These are phyloP conservation scores for Coemansia sp. DNA, from an alignment of 192 early-diverging fungal genomes.

Conservation along the genomic window DNA sequence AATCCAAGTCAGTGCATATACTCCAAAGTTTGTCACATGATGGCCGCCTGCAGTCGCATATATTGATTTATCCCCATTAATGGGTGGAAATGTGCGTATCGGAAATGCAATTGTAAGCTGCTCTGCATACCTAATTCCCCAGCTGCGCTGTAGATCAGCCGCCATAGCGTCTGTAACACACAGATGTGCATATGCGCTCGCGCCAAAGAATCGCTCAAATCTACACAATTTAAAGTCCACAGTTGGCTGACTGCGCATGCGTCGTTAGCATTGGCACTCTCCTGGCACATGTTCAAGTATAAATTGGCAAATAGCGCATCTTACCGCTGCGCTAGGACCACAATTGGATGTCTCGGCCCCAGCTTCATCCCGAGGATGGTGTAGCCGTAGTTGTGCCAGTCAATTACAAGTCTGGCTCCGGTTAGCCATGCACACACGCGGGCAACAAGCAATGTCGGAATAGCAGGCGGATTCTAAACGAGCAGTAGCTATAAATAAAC, in stretches of 20 bases:
- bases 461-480: conserved; percentile 85
- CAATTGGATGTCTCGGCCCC: conserved; percentile 57
- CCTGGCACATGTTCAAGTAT: too few relatives aligned
- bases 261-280: neutral
- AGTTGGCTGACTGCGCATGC: neutral
- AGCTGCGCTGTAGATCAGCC: conserved; percentile 60
- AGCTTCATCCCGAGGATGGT: conserved; percentile 77
- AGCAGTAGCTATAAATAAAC: neutral
- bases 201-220: conserved; percentile 41
- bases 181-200: conserved; percentile 73
- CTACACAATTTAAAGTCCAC: conserved; percentile 17
- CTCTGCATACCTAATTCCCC: conserved; percentile 60
- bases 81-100: neutral
- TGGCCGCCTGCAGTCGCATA: conserved; percentile 10
- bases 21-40: neutral
- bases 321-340: conserved; percentile 32
- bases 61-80: conserved; percentile 9
- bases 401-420: conserved; percentile 77
- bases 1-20: neutral
- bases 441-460: conserved; percentile 84
- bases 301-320: neutral
- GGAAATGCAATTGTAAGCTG: conserved; percentile 3
- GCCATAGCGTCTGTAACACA: conserved; percentile 87
- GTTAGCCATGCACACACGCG: conserved; percentile 66
- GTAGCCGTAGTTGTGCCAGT: conserved; percentile 98